Evolutionary conservation across 1,284 basidiomycete genomes (phyloP).

Genomic region (Cutaneotrichosporon cavernicola): DNA sequence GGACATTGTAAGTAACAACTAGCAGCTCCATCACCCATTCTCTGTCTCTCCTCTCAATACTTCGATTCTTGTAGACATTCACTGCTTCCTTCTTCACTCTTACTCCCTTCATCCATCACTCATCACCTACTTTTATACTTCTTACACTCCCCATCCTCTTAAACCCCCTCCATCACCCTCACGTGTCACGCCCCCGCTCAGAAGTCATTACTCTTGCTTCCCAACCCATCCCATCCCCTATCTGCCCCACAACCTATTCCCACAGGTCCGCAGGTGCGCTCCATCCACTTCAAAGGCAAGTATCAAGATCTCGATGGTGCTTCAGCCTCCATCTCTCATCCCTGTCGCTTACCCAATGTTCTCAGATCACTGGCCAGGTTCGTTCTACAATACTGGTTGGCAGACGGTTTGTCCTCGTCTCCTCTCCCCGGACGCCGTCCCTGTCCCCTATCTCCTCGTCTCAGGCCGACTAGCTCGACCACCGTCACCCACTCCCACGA

Average conservation of each 20-base stretch:
- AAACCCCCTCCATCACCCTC: not conserved
- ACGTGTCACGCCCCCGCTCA: not conserved
- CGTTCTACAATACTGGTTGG: conserved; percentile 14
- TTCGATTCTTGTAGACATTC: not conserved
- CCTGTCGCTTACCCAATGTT: conserved; percentile 9
- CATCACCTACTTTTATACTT: not conserved
- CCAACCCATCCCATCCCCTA: conserved; percentile 1
- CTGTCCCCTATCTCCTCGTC: conserved; percentile 16
- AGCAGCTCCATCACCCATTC: not conserved
- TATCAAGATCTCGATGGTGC: conserved; percentile 11
- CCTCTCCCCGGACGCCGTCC: conserved; percentile 17
- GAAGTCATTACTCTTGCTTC: not conserved
- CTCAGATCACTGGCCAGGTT: conserved; percentile 10
- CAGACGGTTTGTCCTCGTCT: conserved; percentile 24
- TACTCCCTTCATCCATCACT: not conserved
- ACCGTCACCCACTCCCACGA: conserved; percentile 25
- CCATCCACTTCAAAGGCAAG: conserved; percentile 15
- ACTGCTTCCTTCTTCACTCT: not conserved
- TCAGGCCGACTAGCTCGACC: conserved; percentile 10
- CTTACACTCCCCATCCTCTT: not conserved
- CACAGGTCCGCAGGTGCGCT: not conserved
- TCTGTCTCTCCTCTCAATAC: not conserved
- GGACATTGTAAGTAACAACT: not conserved
- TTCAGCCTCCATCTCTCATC: conserved; percentile 6
- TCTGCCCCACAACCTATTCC: not conserved